Base-by-base conservation (phyloP, 164 flowering plant genomes). In the Tinospora cordifolia region DNA sequence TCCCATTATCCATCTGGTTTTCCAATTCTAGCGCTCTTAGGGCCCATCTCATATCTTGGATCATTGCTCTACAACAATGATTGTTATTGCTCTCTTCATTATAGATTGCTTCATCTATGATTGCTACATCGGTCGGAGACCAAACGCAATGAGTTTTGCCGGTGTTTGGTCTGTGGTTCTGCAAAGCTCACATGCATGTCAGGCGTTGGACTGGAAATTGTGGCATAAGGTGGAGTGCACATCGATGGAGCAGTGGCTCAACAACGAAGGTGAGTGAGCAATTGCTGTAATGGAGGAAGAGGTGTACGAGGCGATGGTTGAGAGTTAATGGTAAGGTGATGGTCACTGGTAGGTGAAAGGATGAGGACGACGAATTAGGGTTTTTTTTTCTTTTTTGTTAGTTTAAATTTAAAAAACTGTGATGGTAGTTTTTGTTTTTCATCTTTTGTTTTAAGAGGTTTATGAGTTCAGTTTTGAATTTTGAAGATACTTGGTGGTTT, bases 131-230 rank as follows among this genome's bases (percentile, higher is more conserved):
- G 94, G 60, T 92, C 98, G 11, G 98, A 93, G 81, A 91, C 93
- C 0, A 74, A 96, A 59, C 65, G 80, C 27, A 92, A 91, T 65
- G 98, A 93, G 78, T 93, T 91, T 40, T 80, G 98, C 0, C 75
- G 97, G 66, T 93, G 98, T 69, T 93, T 97, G 0, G 93, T 90
- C 15, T 93, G 98, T 46, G 97, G 97, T 0, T 73, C 79, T 0
- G 98, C 88, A 44, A 93, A 89, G 98, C 71, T 93, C 97, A 0
- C 87, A 97, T 24, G 97, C 96, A 26, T 93, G 98, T 71, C 98
- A 93, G 72, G 98, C 97, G 26, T 84, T 91, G 5, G 97, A 93
- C 68, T 93, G 98, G 98, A 93, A 89, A 81, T 44, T 87, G 38
- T 76, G 92, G 11, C 98, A 93, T 51, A 93, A 89, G 74, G 73